Conservation (phyloP, 2,329 filamentous ascomycete species). For the Sporothrix globosa region DNA sequence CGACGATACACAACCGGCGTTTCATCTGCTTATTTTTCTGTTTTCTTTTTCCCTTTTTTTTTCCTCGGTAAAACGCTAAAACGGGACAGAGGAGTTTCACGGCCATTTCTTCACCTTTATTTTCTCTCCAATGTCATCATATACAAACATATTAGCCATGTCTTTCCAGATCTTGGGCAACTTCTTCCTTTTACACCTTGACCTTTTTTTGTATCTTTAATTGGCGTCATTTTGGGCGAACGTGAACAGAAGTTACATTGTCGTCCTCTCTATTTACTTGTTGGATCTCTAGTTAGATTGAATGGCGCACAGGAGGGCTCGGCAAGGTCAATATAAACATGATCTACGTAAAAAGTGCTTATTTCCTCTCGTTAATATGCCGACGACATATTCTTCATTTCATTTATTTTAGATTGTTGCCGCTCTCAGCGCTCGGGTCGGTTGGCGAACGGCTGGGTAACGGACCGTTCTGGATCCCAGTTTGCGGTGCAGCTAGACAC, state of each 20-base stretch:
- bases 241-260: not conserved
- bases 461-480: not conserved
- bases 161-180: not conserved
- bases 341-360: not conserved
- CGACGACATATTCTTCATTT: not conserved
- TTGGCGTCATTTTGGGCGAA: slow-evolving; percentile 6
- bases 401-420: slow-evolving; percentile 20
- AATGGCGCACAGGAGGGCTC: not conserved
- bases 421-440: not conserved
- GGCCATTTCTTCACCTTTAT: not conserved
- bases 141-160: not conserved
- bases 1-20: slow-evolving; percentile 23
- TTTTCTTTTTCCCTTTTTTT: not conserved
- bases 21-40: not conserved
- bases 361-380: not conserved
- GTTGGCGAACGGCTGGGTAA: slow-evolving; percentile 6
- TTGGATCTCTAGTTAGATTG: slow-evolving; percentile 4
- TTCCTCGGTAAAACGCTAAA: not conserved
- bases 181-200: no score
- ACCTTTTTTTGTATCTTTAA: not conserved
- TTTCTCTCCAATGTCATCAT: not conserved
- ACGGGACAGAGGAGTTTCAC: not conserved
- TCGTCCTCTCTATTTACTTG: not conserved
- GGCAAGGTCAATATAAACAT: not conserved
- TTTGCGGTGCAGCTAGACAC: no score